These are phyloP conservation scores for Rehmannia glutinosa DNA, from an alignment of 257 asterid genomes.

Conservation along the genomic window DNA sequence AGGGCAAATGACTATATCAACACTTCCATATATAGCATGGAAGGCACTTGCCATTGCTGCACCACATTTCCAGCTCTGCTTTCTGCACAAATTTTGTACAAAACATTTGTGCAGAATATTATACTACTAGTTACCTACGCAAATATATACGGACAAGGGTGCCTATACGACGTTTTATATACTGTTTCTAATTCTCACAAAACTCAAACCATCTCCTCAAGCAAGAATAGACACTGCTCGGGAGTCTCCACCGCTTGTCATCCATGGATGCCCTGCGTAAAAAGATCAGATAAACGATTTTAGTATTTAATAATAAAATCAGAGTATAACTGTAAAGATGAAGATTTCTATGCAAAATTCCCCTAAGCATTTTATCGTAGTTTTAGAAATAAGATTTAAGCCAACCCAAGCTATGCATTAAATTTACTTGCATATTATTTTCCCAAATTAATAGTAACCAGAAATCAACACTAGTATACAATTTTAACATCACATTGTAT, in stretches of 20 bases:
- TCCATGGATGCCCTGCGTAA: conserved; percentile 67
- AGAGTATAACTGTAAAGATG: too few relatives aligned
- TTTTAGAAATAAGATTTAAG: too few relatives aligned
- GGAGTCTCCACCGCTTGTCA: conserved; percentile 32
- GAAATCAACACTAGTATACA: too few relatives aligned
- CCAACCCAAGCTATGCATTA: too few relatives aligned
- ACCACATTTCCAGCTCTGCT: background rate
- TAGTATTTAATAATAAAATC: background rate
- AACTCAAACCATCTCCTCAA: conserved; percentile 22
- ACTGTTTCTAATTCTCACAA: background rate
- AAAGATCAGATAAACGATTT: background rate
- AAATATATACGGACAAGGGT: conserved; percentile 16
- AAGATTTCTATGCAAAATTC: too few relatives aligned
- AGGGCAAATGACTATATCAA: conserved; percentile 12
- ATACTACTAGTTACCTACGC: conserved; percentile 20
- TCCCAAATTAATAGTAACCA: too few relatives aligned
- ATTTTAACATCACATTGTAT: too few relatives aligned
- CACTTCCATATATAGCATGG: conserved; percentile 17
- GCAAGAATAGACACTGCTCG: conserved; percentile 21
- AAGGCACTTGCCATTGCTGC: conserved; percentile 14
- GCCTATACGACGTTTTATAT: conserved; percentile 15
- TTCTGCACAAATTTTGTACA: conserved; percentile 28
- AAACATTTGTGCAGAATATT: conserved; percentile 22
- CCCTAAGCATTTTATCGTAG: too few relatives aligned
- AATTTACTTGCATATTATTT: too few relatives aligned